Evolutionary conservation across 352 stramenopile species (phyloP).

Genomic region (Globisporangium echinulatum): DNA sequence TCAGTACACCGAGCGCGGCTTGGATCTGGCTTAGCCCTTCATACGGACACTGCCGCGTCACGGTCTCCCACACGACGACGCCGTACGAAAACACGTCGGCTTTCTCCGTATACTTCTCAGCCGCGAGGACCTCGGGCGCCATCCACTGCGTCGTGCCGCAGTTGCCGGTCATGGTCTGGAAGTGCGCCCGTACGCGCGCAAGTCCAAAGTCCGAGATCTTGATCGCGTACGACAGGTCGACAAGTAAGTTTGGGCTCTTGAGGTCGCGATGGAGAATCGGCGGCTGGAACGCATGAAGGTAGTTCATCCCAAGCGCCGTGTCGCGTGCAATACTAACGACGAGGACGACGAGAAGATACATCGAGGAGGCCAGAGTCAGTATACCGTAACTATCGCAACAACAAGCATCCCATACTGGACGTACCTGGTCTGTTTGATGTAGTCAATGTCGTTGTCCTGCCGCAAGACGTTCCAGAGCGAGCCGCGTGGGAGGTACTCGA

Average conservation of each 20-base stretch:
- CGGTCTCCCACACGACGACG: conserved; percentile 85
- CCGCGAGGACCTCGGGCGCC: conserved; percentile 74
- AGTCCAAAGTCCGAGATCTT: conserved; percentile 90
- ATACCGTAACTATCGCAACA: too few relatives aligned
- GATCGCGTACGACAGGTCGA: conserved; percentile 71
- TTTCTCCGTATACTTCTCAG: conserved; percentile 86
- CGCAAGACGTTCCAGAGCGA: conserved; percentile 85
- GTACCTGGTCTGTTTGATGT: conserved; percentile 65
- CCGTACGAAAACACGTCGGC: conserved; percentile 85
- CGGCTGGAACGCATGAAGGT: conserved; percentile 81
- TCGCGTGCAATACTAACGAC: conserved; percentile 63
- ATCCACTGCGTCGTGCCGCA: conserved; percentile 86
- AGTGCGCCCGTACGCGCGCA: conserved; percentile 70
- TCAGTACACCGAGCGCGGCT: conserved; percentile 77
- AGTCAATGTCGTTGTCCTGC: conserved; percentile 67
- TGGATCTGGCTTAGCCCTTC: conserved; percentile 89
- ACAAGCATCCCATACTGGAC: not conserved
- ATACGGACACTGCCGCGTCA: conserved; percentile 88
- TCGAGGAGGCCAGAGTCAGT: too few relatives aligned
- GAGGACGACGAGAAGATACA: too few relatives aligned
- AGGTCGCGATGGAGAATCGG: conserved; percentile 84
- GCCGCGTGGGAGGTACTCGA: conserved; percentile 76
- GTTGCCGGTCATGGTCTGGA: conserved; percentile 87
- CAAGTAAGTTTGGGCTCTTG: conserved; percentile 82
- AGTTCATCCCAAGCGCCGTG: conserved; percentile 83